Evolutionary conservation across 495 filamentous ascomycete genomes (phyloP), one percentile per base, ranked within the genome.

Genomic region (Haplographium delicatum): DNA sequence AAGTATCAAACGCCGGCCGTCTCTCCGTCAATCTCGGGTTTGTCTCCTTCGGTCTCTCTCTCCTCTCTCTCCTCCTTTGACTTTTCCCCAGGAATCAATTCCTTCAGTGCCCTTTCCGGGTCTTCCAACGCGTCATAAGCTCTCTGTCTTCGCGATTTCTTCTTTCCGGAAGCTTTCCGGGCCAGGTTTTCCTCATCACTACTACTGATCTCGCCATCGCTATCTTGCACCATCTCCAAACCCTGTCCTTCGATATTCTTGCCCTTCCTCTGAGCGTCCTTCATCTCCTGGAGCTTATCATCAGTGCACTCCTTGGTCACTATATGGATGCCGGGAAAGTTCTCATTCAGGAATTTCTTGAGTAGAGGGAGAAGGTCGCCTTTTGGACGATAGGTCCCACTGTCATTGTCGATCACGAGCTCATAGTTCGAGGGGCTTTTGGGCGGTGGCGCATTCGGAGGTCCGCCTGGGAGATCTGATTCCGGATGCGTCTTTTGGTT

Each of bases 331-430:
- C 89, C 91, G 0, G 82, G 83, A 25, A 97, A 80, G 50, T 86
- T 86, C 11, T 56, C 62, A 9, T 80, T 68, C 20, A 97, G 60
- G 60, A 91, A 93, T 13, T 69, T 56, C 25, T 80, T 76, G 7
- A 97, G 70, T 0, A 83, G 59, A 0, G 86, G 85, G 7, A 97
- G 76, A 4, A 84, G 69, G 5, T 81, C 74, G 22, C 82, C 80
- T 54, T 89, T 88, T 0, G 91, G 91, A 0, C 91, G 80, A 63
- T 97, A 97, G 0, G 91, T 97, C 11, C 91, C 91, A 58, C 80
- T 86, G 65, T 95, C 91, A 52, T 97, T 97, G 69, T 97, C 91
- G 57, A 97, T 96, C 44, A 93, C 74, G 3, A 97, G 78, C 61
- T 93, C 84, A 59, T 95, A 97, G n/a, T 73, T 64, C 11, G 63